Evolutionary conservation across 2,329 filamentous ascomycete genomes (phyloP).

Genomic region (Bipolaris oryzae): DNA sequence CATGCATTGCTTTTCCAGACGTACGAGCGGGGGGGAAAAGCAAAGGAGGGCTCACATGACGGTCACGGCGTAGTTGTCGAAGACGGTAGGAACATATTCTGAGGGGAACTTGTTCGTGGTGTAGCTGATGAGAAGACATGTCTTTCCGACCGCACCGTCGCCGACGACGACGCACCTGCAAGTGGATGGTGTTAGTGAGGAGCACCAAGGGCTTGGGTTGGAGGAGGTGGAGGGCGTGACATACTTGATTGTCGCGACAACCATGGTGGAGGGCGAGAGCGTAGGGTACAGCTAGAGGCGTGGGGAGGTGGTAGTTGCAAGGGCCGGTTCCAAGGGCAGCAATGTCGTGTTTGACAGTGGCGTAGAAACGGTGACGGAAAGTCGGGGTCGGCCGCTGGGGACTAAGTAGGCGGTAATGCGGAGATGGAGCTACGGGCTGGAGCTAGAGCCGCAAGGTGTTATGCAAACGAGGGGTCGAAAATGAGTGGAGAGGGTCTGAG

Average conservation of each 20-base stretch:
- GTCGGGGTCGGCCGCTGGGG: constrained; percentile 22
- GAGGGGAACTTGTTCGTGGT: constrained; percentile 99
- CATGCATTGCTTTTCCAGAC: not conserved
- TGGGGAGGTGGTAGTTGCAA: not conserved
- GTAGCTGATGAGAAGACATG: constrained; percentile 97
- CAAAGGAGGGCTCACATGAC: constrained; percentile 77
- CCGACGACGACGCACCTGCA: constrained; percentile 95
- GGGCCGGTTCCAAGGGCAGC: constrained; percentile 7
- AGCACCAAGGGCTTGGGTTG: not conserved
- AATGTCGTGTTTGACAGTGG: constrained; percentile 20
- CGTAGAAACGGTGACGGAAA: constrained; percentile 19
- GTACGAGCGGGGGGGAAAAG: not conserved
- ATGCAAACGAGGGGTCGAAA: constrained; percentile 47
- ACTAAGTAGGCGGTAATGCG: constrained; percentile 22
- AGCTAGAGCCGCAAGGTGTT: constrained; percentile 23
- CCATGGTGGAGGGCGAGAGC: constrained; percentile 36
- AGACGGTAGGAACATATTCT: constrained; percentile 99
- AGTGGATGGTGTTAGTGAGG: constrained; percentile 18
- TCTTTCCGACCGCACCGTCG: constrained; percentile 99
- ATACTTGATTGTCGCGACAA: constrained; percentile 52
- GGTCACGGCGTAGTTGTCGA: constrained; percentile 99
- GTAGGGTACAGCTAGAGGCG: not conserved
- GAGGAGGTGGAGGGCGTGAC: constrained; percentile 17
- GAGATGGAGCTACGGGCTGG: constrained; percentile 26
- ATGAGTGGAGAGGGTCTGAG: constrained; percentile 38